A percentile compares a stretch with the other conserved stretches of the same genome.
Evolutionary conservation across 2,329 filamentous ascomycete genomes (phyloP).

Genomic region (Fusarium sterilihyphosum): DNA sequence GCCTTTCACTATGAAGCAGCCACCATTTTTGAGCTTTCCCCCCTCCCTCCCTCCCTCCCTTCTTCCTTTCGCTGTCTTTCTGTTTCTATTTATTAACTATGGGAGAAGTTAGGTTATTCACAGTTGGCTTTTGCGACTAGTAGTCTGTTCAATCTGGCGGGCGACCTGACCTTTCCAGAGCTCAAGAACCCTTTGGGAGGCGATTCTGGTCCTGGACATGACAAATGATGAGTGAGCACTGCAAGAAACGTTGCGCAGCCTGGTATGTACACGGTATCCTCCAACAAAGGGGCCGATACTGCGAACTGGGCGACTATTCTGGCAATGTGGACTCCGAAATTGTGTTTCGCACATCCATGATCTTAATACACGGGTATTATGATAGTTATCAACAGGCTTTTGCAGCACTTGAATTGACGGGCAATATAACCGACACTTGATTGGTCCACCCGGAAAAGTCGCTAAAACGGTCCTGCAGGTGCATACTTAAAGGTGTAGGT

Average conservation of each 20-base stretch:
- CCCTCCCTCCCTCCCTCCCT: neutral
- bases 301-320: conserved; percentile 34
- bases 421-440: conserved; percentile 12
- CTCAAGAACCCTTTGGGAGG: neutral
- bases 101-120: conserved; percentile 1
- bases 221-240: conserved; percentile 35
- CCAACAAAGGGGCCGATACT: conserved; percentile 36
- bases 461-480: conserved; percentile 45
- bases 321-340: conserved; percentile 42
- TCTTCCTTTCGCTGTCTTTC: neutral
- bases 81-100: neutral
- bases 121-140: neutral
- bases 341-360: conserved; percentile 44
- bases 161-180: conserved; percentile 8
- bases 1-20: conserved; percentile 1
- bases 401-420: conserved; percentile 27
- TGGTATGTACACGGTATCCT: conserved; percentile 22
- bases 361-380: conserved; percentile 40
- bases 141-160: neutral
- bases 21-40: conserved; percentile 13
- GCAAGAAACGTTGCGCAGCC: conserved; percentile 25
- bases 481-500: conserved; percentile 39
- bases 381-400: conserved; percentile 40
- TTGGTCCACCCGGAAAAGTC: conserved; percentile 33
- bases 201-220: conserved; percentile 35